Evolutionary conservation across 257 asterid genomes (phyloP).

Genomic region (Thymus mandschuricus): DNA sequence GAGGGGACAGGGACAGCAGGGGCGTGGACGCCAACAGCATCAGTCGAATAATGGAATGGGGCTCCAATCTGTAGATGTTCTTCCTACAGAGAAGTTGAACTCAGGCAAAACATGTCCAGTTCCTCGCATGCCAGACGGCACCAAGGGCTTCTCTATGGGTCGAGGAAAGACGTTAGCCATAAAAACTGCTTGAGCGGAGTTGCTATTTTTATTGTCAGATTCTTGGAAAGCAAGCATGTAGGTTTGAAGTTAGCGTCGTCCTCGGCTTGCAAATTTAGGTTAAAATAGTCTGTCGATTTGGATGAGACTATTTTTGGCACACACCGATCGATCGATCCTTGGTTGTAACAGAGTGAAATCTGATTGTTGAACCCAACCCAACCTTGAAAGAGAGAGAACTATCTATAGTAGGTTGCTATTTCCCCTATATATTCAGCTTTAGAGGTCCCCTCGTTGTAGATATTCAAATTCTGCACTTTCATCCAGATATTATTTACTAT

Average conservation of each 20-base stretch:
- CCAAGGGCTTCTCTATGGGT: conserved; percentile 91
- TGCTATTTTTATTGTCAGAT: not conserved
- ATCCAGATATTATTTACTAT: conserved; percentile 19
- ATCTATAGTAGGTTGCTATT: conserved; percentile 17
- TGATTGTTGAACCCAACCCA: not conserved
- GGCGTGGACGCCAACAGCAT: conserved; percentile 61
- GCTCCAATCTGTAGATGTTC: conserved; percentile 33
- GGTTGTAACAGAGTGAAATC: conserved; percentile 20
- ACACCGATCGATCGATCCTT: not conserved
- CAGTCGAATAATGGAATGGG: conserved; percentile 45
- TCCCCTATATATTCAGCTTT: not conserved
- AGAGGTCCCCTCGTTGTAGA: conserved; percentile 34
- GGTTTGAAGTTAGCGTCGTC: conserved; percentile 21
- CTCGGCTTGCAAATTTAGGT: conserved; percentile 22
- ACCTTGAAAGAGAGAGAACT: conserved; percentile 3
- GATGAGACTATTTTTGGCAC: conserved; percentile 7
- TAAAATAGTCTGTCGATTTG: conserved; percentile 20
- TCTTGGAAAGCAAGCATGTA: conserved; percentile 27
- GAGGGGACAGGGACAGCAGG: conserved; percentile 57
- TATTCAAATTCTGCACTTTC: conserved; percentile 15
- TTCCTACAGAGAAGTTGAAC: conserved; percentile 44
- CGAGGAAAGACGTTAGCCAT: conserved; percentile 77
- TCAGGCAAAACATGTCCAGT: conserved; percentile 52
- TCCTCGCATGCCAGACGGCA: conserved; percentile 98
- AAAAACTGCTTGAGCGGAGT: conserved; percentile 36